Evolutionary conservation across 1,284 basidiomycete species (phyloP), one percentile per base, ranked within the genome.

Genomic region (Ganoderma sinense): DNA sequence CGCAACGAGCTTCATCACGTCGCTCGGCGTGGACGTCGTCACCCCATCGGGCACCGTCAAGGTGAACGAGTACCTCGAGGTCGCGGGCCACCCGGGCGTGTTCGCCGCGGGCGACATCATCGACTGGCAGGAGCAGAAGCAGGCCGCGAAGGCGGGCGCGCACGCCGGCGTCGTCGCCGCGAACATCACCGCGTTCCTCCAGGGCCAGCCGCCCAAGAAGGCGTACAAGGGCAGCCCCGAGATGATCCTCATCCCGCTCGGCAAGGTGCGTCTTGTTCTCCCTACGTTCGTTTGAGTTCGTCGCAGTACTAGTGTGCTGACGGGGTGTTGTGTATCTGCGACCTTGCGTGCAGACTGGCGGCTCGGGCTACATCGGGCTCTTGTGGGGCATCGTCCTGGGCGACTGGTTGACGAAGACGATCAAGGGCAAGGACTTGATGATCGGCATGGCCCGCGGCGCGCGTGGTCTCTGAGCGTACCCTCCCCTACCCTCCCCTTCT

Each of bases 101-200:
- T 91, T 90, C 74, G 89, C 89, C 0, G 81, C 80, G 4, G 90
- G 90, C 11, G 90, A 91, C 75, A 83, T 88, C 63, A 85, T 88
- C 65, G 86, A 89, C 36, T 87, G 85, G 84, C 62, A 81, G 0
- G 90, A 91, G 78, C 86, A 88, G 75, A 91, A 91, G 74, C 88
- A 89, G 74, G 81, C 84, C 0, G 82, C 81, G 16, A 91, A 91
- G 76, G 78, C 79, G 0, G 20, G 65, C 2, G 78, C 75, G 4
- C 90, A 91, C 71, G 82, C 82, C 2, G 71, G 74, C 0, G 78
- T 89, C 41, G 81, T 86, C 48, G 80, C 77, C 2, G 76, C 82
- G 40, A 91, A 91, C 70, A 74, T 89, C n/a, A 59, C 84, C 2
- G 80, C 81, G n/a, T 78, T 84, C 71, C 79, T 88, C 56, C 75